Evolutionary conservation across 2,329 filamentous ascomycete genomes (phyloP), one percentile per base, ranked within the genome.

Genomic region (Penicillium sumatraense): DNA sequence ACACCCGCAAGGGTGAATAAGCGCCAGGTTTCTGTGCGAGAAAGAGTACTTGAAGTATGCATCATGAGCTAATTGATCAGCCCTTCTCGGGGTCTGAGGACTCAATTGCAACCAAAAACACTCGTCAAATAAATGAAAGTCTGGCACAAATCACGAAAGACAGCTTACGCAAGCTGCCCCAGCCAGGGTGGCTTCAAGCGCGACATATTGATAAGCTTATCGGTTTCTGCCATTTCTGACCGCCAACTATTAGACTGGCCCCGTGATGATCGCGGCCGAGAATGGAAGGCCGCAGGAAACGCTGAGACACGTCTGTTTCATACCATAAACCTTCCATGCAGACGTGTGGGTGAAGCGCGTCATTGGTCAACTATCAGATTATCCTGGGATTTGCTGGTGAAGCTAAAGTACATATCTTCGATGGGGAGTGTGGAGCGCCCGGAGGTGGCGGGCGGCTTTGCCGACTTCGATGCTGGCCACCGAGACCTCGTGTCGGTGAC

Each of bases 401-500:
- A 53, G 27, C 13, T 31, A 18, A 51, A 46, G 26, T 42, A 46
- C 40, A 38, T 49, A 38, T 44, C 51, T 55, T 46, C 53, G 23
- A 66, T 65, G 62, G 62, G 62, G 53, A 59, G 52, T 50, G 59
- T 62, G 54, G 64, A 66, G 57, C 60, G 54, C 53, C 60, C 65
- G 53, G 62, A 67, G 27, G 75, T 74, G 68, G 61, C 66, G 49
- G 70, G 71, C 54, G 69, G 67, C 40, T 75, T 76, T 64, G 68
- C 70, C 55, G 73, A 78, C 58, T 78, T 80, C 61, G 75, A 78
- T 56, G 70, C 76, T 33, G 76, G 74, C 56, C 78, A 80, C 67
- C 72, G 75, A 47, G 78, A 96, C 72, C 82, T 95, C 41, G 89
- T 96, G 49, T 87, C 93, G 61, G 89, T 91, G 52, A 87, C 93